Conservation (phyloP, 495 filamentous ascomycete species). For the Apiosordaria backusii region DNA sequence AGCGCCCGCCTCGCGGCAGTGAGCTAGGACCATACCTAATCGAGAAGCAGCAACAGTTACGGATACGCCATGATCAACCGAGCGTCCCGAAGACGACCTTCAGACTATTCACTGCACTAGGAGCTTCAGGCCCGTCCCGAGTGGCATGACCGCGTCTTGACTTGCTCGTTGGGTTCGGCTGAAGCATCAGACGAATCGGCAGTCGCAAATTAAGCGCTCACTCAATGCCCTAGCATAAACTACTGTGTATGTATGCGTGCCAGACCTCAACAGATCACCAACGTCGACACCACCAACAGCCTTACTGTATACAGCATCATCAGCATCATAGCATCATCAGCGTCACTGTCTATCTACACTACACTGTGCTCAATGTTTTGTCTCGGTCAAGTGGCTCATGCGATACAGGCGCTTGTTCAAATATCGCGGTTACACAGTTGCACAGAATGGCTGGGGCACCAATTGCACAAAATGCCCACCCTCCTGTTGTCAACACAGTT, state of each 20-base stretch:
- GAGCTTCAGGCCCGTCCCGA: background rate
- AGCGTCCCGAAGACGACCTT: background rate
- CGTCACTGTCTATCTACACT: background rate
- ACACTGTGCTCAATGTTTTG: background rate
- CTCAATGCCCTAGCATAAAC: background rate
- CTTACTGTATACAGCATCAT: background rate
- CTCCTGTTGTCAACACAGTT: background rate
- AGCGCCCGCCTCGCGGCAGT: slow-evolving; percentile 6
- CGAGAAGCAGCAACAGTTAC: background rate
- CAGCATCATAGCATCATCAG: background rate
- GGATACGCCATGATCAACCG: background rate
- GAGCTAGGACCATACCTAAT: slow-evolving; percentile 1
- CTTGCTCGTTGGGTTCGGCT: background rate
- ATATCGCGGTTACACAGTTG: background rate
- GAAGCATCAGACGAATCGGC: slow-evolving; percentile 22
- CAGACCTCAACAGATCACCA: background rate
- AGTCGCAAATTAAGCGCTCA: slow-evolving; percentile 20
- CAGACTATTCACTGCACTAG: background rate
- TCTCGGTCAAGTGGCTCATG: background rate
- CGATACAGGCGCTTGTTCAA: background rate
- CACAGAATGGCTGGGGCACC: background rate
- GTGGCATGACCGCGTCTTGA: background rate
- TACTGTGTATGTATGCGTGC: background rate
- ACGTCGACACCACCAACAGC: background rate
- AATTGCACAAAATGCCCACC: background rate